A percentile compares a stretch with the other conserved stretches of the same genome.
phyloP scores from a whole-genome alignment of 305 asterid genomes.

The Rubia peregrina region DNA sequence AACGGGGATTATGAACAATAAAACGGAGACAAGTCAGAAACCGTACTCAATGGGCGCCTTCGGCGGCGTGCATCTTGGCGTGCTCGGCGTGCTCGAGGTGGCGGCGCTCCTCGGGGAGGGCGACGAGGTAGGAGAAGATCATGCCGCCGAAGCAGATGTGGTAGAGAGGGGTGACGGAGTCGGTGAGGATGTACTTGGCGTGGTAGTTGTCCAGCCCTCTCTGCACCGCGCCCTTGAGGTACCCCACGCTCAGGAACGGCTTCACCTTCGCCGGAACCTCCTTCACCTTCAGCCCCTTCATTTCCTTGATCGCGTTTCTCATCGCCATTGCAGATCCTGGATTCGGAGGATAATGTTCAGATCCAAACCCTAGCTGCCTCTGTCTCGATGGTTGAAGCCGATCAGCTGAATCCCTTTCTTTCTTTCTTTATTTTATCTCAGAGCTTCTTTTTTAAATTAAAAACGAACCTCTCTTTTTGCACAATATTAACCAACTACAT shows the following conservation, averaged over 20 bases:
- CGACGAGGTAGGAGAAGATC: slow-evolving; percentile 79
- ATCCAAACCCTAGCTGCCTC: slow-evolving; percentile 21
- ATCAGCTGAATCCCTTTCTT: not conserved
- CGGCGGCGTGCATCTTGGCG: slow-evolving; percentile 16
- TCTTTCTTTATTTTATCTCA: not conserved
- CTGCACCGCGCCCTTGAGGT: slow-evolving; percentile 38
- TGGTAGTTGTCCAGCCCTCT: slow-evolving; percentile 59
- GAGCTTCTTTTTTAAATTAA: not conserved
- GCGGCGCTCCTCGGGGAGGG: slow-evolving; percentile 98
- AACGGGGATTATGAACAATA: not conserved
- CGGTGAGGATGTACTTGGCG: slow-evolving; percentile 73
- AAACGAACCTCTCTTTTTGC: not conserved
- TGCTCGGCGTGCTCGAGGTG: slow-evolving; percentile 71
- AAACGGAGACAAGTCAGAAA: not conserved
- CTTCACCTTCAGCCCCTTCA: slow-evolving; percentile 72
- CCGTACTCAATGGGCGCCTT: slow-evolving; percentile 35
- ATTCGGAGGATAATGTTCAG: slow-evolving; percentile 18
- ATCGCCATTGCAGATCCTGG: slow-evolving; percentile 44
- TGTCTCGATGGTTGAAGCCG: not conserved
- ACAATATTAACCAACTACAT: not conserved
- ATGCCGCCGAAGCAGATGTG: slow-evolving; percentile 92
- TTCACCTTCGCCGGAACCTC: slow-evolving; percentile 66
- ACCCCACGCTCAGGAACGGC: slow-evolving; percentile 46
- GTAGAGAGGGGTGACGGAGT: slow-evolving; percentile 51
- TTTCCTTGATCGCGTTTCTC: slow-evolving; percentile 63